Conservation (phyloP, 345 rosid genomes). For the Corymbia maculata region DNA sequence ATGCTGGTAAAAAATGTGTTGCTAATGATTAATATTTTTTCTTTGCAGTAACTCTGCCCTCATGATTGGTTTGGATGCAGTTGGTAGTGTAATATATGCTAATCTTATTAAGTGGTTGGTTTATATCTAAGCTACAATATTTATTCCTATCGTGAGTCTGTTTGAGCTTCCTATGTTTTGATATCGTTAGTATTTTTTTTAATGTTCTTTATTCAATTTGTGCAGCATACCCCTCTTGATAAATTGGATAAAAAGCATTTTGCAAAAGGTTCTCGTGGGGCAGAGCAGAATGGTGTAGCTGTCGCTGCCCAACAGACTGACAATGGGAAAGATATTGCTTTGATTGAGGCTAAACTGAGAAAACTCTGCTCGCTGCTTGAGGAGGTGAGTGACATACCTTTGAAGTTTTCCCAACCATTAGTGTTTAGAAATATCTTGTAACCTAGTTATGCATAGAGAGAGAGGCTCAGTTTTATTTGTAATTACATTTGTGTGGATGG, state of each 20-base stretch:
- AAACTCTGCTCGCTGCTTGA: constrained; percentile 61
- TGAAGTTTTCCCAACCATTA: neutral
- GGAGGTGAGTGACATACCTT: constrained; percentile 37
- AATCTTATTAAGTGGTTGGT: neutral
- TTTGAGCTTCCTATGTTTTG: neutral
- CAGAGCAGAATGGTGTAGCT: constrained; percentile 44
- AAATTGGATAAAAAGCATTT: constrained; percentile 88
- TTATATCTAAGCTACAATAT: neutral
- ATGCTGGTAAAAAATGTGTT: neutral
- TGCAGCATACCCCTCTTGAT: constrained; percentile 74
- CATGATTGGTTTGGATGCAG: neutral
- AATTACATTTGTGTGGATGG: neutral
- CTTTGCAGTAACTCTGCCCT: neutral
- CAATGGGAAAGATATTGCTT: constrained; percentile 52
- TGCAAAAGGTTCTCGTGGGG: constrained; percentile 49
- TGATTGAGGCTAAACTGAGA: constrained; percentile 64
- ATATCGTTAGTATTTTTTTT: neutral
- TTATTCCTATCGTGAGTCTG: neutral
- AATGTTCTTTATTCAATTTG: neutral
- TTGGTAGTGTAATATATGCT: neutral
- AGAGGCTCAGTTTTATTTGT: neutral
- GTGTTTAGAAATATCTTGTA: neutral
- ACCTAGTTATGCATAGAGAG: neutral
- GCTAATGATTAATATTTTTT: neutral
- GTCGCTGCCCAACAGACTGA: constrained; percentile 31